A percentile compares a stretch with the other conserved stretches of the same genome.
Conservation (phyloP, 768 basidiomycete species). For the Pleurotus platypus region DNA sequence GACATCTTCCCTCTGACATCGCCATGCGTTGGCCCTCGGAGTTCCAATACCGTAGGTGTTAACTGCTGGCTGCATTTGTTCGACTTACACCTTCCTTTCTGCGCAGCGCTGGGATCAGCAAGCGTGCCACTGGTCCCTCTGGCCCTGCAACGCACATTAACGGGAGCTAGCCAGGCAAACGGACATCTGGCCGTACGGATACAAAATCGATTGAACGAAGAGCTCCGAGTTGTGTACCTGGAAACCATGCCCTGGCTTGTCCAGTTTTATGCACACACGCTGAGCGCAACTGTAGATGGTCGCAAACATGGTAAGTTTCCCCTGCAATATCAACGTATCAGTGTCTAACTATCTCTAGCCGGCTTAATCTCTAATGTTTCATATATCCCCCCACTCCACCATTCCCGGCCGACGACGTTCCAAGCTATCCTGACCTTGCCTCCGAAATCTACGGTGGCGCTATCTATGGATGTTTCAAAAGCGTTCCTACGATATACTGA, state of each 20-base stretch:
- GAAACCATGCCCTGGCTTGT: constrained; percentile 95
- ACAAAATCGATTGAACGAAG: constrained; percentile 48
- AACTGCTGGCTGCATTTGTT: neutral
- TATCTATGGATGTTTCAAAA: constrained; percentile 76
- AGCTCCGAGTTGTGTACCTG: constrained; percentile 61
- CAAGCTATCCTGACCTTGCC: constrained; percentile 73
- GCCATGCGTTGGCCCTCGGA: constrained; percentile 49
- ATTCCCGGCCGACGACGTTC: constrained; percentile 74
- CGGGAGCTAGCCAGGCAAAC: constrained; percentile 70
- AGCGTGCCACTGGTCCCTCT: constrained; percentile 44
- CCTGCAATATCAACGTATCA: neutral
- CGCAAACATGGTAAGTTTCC: constrained; percentile 36
- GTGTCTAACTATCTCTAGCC: constrained; percentile 32
- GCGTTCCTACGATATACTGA: constrained; percentile 91
- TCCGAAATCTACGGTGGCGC: constrained; percentile 52
- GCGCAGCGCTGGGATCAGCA: constrained; percentile 31
- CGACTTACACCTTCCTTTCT: neutral
- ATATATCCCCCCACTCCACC: constrained; percentile 66
- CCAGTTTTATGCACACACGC: constrained; percentile 82
- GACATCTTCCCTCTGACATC: constrained; percentile 48
- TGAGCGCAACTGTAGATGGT: constrained; percentile 49
- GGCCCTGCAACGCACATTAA: constrained; percentile 66
- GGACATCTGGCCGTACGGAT: constrained; percentile 71
- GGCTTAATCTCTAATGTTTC: constrained; percentile 60
- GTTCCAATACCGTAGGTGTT: constrained; percentile 59